phyloP scores from a whole-genome alignment of 83 land plant species.

The Thuja plicata region DNA sequence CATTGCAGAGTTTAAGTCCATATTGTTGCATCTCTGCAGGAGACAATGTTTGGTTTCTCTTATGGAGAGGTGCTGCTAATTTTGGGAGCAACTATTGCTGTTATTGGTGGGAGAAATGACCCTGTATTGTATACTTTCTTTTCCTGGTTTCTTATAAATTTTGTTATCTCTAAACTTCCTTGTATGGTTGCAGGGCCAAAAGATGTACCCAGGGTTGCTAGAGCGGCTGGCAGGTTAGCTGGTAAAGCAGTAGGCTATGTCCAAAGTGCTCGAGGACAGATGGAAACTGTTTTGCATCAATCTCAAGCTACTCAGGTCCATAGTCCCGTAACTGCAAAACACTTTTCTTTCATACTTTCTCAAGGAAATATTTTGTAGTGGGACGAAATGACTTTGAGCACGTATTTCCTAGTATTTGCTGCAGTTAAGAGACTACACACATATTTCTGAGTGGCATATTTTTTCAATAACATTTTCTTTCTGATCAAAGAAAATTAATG shows the following conservation, averaged over 20 bases:
- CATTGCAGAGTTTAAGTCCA: background rate
- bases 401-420: background rate
- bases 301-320: conserved; percentile 58
- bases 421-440: background rate
- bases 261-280: conserved; percentile 65
- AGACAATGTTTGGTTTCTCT: conserved; percentile 45
- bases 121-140: conserved; percentile 2
- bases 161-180: conserved; percentile 2
- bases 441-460: background rate
- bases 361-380: background rate
- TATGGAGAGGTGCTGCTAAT: conserved; percentile 56
- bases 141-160: background rate
- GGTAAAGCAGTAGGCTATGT: conserved; percentile 68
- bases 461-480: background rate
- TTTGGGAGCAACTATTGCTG: conserved; percentile 54
- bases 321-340: background rate
- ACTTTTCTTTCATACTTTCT: background rate
- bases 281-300: conserved; percentile 56
- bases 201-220: conserved; percentile 60
- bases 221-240: conserved; percentile 58
- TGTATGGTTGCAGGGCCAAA: conserved; percentile 46
- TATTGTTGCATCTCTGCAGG: background rate
- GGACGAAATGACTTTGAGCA: background rate
- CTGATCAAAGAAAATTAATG: background rate
- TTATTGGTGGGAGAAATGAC: conserved; percentile 31